Evolutionary conservation across 2,329 filamentous ascomycete species (phyloP).

Genomic region (Pestalotiopsis sp.): DNA sequence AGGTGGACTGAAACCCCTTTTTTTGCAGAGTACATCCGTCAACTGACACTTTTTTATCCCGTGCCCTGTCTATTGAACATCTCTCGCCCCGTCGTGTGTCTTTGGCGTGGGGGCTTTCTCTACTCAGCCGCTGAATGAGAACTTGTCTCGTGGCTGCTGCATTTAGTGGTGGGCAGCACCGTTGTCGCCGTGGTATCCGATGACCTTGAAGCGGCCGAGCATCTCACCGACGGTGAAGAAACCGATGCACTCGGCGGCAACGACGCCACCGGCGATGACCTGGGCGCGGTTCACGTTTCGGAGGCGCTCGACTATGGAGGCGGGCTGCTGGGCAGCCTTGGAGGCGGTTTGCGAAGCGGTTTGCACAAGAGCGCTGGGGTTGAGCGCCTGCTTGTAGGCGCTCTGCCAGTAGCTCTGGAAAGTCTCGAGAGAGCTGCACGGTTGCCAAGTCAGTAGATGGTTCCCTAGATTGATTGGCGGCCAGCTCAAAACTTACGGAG

Average conservation of each 20-base stretch:
- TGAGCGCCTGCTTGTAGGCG: slow-evolving; percentile 69
- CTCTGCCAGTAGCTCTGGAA: slow-evolving; percentile 88
- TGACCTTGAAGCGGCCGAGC: slow-evolving; percentile 90
- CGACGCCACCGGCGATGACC: slow-evolving; percentile 72
- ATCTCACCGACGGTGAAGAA: slow-evolving; percentile 99
- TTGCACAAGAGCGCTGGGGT: slow-evolving; percentile 64
- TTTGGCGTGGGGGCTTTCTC: neutral
- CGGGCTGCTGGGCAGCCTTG: slow-evolving; percentile 50
- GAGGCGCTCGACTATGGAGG: slow-evolving; percentile 44
- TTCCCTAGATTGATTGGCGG: slow-evolving; percentile 4
- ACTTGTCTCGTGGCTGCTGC: neutral
- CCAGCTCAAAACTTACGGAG: slow-evolving; percentile 72
- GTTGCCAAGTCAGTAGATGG: slow-evolving; percentile 3
- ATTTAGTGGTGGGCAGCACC: slow-evolving; percentile 61
- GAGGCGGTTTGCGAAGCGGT: slow-evolving; percentile 43
- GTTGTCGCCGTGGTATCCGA: slow-evolving; percentile 82
- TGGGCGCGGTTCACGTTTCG: slow-evolving; percentile 74
- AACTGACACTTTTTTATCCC: neutral
- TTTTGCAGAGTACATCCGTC: neutral
- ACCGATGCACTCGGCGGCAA: slow-evolving; percentile 84
- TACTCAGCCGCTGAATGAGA: neutral
- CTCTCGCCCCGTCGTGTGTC: neutral
- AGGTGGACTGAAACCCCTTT: neutral
- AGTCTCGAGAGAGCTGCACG: slow-evolving; percentile 69
- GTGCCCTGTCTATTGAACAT: neutral